Conservation (phyloP, 768 basidiomycete species). For the Xanthoconium purpureum region DNA sequence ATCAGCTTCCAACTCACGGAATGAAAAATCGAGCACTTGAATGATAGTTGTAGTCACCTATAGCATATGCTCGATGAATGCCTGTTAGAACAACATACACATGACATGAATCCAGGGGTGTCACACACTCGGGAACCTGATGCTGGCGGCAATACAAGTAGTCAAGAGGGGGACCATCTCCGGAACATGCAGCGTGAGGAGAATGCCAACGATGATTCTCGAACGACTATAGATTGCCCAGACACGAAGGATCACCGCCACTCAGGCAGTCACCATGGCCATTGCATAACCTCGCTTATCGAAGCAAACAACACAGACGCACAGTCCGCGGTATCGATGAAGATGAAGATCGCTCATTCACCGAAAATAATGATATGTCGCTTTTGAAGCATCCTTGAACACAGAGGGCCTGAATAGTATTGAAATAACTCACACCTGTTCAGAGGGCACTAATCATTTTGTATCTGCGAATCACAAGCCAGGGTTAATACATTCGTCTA, state of each 20-base stretch:
- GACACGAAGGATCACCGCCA: constrained; percentile 17
- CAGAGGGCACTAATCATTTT: not conserved
- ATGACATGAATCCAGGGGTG: not conserved
- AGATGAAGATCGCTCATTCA: not conserved
- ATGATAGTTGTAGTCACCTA: not conserved
- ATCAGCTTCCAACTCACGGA: not conserved
- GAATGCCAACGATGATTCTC: constrained; percentile 5
- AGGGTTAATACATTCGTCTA: constrained; percentile 8
- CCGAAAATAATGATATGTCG: not conserved
- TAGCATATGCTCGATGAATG: not conserved
- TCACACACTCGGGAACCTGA: not conserved
- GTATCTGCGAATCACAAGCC: not conserved
- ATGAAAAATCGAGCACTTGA: not conserved
- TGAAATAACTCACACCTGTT: constrained; percentile 9
- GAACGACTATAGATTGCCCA: constrained; percentile 14
- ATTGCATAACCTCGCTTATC: not conserved
- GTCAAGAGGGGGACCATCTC: constrained; percentile 1
- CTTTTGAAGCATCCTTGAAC: not conserved
- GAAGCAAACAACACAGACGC: not conserved
- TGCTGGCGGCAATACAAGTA: not conserved
- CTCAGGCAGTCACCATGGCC: not conserved
- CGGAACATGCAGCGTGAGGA: constrained; percentile 3
- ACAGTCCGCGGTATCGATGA: constrained; percentile 11
- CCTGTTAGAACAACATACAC: not conserved
- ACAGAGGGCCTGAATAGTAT: not conserved